A percentile compares a stretch with the other conserved stretches of the same genome.
Evolutionary conservation across 345 rosid genomes (phyloP).

Genomic region (Punica granatum): DNA sequence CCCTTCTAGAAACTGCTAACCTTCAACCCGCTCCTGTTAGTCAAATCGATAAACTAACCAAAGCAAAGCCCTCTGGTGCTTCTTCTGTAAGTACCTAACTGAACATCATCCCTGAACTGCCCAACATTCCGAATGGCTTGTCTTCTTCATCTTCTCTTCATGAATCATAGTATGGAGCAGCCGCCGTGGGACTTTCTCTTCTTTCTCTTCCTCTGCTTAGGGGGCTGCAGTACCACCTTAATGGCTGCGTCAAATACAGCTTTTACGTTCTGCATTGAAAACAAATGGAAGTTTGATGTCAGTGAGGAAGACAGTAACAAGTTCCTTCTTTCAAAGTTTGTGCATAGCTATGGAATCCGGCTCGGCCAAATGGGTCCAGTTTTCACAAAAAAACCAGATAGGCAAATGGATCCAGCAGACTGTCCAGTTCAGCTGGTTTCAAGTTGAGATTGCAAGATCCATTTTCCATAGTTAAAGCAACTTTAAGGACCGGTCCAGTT

Average conservation of each 20-base stretch:
- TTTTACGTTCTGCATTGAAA: slow-evolving; percentile 34
- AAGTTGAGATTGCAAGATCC: not conserved
- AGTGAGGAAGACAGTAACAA: not conserved
- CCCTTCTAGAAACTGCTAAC: not conserved
- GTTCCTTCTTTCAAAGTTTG: not conserved
- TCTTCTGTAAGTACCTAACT: not conserved
- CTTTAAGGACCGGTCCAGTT: too few species aligned
- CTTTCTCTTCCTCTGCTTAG: slow-evolving; percentile 45
- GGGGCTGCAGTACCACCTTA: slow-evolving; percentile 49
- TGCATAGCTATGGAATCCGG: too few species aligned
- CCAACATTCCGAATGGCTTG: not conserved
- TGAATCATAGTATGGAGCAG: slow-evolving; percentile 38
- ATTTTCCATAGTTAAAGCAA: not conserved
- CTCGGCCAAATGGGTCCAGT: too few species aligned
- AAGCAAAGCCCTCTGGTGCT: not conserved
- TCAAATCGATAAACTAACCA: not conserved
- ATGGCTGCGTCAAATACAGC: slow-evolving; percentile 54
- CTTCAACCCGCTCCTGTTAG: not conserved
- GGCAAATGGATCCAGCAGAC: too few species aligned
- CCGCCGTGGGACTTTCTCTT: slow-evolving; percentile 26
- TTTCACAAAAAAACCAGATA: too few species aligned
- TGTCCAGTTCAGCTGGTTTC: not conserved
- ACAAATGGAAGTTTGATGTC: not conserved
- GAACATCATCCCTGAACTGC: not conserved
- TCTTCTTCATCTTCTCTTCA: not conserved